Base-by-base conservation (phyloP, 2,329 filamentous ascomycete species). In the Colletotrichum zoysiae region DNA sequence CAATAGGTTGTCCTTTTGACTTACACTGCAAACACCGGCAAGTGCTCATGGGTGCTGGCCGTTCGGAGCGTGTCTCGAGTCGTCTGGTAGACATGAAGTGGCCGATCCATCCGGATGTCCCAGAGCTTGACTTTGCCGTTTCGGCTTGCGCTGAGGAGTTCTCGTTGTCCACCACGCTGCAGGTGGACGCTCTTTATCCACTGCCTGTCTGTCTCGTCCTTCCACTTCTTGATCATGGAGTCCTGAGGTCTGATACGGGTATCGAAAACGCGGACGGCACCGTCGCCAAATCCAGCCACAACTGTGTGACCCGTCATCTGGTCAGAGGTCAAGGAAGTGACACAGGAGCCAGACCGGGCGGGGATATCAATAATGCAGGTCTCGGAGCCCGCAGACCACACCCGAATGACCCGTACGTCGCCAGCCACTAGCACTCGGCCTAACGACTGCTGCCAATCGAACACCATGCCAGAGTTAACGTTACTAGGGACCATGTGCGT, bases 371-470 rank as follows among this genome's bases (percentile, higher is more conserved):
- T 93, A 65, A 94, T 90, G 82, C 95, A 98, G 48, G 96, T 92
- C 85, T 99, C 96, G 55, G 94, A 93, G 9, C 94, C 94, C 20
- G 95, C 95, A 78, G 97, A 96, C 96, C 96, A 99, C 44, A 98
- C 94, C 46, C 95, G 90, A 76, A 99, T 98, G 44, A 98, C 93
- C 70, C 96, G 93, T 65, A 98, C 94, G 79, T 99, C 96, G 56
- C 96, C 96, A 14, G 96, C 96, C 42, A 98, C 96, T n/a, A 99
- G 87, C 9, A 97, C 92, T 73, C 94, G 93, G 9, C 96, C 96
- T 76, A 94, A 94, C n/a, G 97, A 95, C 83, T 99, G 96, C 80
- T 98, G 95, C 96, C 96, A 99, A 81, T 99, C 95, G 79, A 98
- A 97, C 35, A 98, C 95, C 82, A 99, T 92, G 30, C 96, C 96